Base-by-base conservation (phyloP, 352 stramenopile species). In the Phytophthora tentaculata region DNA sequence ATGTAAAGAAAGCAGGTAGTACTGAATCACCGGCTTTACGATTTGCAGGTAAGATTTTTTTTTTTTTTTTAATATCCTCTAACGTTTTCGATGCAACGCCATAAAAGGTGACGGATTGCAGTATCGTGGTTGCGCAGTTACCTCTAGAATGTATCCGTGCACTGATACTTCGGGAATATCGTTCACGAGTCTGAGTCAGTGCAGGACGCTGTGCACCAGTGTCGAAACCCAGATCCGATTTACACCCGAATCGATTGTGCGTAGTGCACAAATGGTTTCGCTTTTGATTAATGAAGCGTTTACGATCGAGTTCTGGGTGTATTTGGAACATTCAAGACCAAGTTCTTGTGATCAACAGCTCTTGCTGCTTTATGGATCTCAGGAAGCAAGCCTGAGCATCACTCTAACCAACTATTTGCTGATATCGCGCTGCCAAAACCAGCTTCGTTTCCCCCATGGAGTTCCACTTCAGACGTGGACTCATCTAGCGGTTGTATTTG, bases 281-380 rank as follows among this genome's bases (percentile, higher is more conserved):
- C 39, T 88, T 1, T 56, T 69, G 17, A 17, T 32, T 0, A 49
- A 53, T 0, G 67, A 55, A 10, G 61, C 41, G 9, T 61, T 82
- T 50, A 80, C 79, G 13, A 28, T 88, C 7, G 81, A 88, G 48
- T 76, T 86, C 4, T 88, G 77, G 79, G 61, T 74, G n/a, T 63
- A 54, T 61, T 32, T 68, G 20, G 70, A 72, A 16, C 49, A 45
- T 20, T 54, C 35, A n/a, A 68, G 26, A 29, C 58, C 19, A 24
- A 58, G 26, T 22, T 44, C 5, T 5, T 37, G 16, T 52, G 10
- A 7, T 13, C n/a, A 63, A 8, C 77, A 80, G 26, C 41, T 85
- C 1, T 17, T 88, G 19, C 61, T 85, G 28, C 12, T 79, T 8
- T 84, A 77, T 29, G 77, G 77, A 23, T 68, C n/a, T 41, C 9